These are phyloP conservation scores for Cercospora sesami DNA, from an alignment of 2,329 filamentous ascomycete species.

Conservation along the genomic window DNA sequence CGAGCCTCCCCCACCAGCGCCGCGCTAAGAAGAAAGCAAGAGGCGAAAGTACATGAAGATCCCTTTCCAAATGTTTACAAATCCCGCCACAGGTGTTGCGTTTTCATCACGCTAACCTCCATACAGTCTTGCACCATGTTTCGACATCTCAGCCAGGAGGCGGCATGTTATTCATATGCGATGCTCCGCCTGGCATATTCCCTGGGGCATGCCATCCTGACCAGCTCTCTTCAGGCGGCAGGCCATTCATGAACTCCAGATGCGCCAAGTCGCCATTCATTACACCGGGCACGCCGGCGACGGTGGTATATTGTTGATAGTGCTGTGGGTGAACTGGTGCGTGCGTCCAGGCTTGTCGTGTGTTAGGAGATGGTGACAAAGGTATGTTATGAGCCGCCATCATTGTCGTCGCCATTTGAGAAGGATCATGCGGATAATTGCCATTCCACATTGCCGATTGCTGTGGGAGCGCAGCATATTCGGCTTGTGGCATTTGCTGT, in stretches of 20 bases:
- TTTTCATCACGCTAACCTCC: neutral
- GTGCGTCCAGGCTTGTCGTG: constrained; percentile 24
- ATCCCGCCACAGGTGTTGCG: neutral
- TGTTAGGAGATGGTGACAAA: constrained; percentile 4
- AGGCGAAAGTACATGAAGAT: neutral
- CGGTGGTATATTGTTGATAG: constrained; percentile 16
- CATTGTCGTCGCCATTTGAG: constrained; percentile 9
- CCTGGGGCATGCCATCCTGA: constrained; percentile 23
- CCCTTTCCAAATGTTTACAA: neutral
- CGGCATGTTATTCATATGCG: neutral
- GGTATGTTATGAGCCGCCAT: constrained; percentile 16
- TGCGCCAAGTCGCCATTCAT: constrained; percentile 16
- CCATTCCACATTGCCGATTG: constrained; percentile 18
- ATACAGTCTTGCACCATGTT: neutral
- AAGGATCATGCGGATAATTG: neutral
- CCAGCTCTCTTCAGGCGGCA: constrained; percentile 28
- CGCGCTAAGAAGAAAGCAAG: neutral
- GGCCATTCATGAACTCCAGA: constrained; percentile 21
- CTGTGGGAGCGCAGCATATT: constrained; percentile 25
- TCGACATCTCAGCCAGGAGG: neutral
- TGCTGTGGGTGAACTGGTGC: constrained; percentile 7
- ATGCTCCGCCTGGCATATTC: neutral
- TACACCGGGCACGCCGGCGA: constrained; percentile 22
- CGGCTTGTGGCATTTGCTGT: constrained; percentile 9
- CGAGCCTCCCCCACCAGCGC: neutral